Evolutionary conservation across 371 early-diverging fungal genomes (phyloP).

Genomic region (Rhizopus sp.): DNA sequence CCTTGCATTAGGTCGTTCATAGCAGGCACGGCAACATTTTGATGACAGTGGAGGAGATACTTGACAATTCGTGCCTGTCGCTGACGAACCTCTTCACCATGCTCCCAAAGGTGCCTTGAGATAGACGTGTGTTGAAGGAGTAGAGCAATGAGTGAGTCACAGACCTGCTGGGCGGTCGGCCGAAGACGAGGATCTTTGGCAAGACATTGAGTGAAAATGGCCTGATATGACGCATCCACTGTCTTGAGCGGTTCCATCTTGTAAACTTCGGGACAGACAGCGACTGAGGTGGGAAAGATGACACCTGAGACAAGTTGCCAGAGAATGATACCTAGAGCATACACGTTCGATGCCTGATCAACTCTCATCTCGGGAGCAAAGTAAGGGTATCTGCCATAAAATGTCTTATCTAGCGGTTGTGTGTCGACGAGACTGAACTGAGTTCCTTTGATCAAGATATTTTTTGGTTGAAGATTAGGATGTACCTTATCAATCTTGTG

Average conservation of each 20-base stretch:
- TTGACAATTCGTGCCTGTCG: slow-evolving; percentile 5
- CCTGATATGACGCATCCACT: slow-evolving; percentile 10
- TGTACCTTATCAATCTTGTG: slow-evolving; percentile 11
- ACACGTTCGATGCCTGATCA: slow-evolving; percentile 31
- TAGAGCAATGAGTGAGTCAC: slow-evolving; percentile 9
- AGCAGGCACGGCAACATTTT: background rate
- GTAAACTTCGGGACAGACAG: slow-evolving; percentile 31
- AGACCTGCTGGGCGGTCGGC: slow-evolving; percentile 17
- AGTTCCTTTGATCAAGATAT: slow-evolving; percentile 4
- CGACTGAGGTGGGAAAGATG: slow-evolving; percentile 35
- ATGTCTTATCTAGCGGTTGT: background rate
- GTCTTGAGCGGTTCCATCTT: slow-evolving; percentile 23
- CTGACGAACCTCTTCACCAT: background rate
- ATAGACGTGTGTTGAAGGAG: background rate
- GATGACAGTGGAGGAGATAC: slow-evolving; percentile 10
- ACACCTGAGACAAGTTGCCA: slow-evolving; percentile 51
- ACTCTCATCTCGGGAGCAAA: slow-evolving; percentile 37
- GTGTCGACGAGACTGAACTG: slow-evolving; percentile 5
- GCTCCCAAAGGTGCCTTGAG: background rate
- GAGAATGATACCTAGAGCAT: slow-evolving; percentile 43
- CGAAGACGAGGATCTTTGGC: background rate
- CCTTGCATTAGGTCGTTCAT: slow-evolving; percentile 13
- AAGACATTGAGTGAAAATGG: slow-evolving; percentile 9
- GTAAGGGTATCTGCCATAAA: slow-evolving; percentile 45
- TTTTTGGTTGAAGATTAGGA: slow-evolving; percentile 22